These are phyloP conservation scores for Glaciozyma antarctica DNA, from an alignment of 768 basidiomycete species.

Conservation along the genomic window DNA sequence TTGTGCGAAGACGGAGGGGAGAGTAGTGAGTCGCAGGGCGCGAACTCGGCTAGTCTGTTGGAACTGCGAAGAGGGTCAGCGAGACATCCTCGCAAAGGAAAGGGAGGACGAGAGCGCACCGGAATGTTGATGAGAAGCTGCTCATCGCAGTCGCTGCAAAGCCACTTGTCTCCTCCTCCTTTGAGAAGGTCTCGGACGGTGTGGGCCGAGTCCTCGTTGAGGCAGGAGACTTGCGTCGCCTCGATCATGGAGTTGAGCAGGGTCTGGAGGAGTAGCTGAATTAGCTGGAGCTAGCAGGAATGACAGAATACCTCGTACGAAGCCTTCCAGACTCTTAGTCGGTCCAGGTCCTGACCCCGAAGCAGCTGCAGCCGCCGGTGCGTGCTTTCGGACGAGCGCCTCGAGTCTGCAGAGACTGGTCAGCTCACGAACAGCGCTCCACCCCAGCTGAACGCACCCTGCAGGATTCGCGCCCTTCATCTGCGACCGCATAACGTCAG, in stretches of 20 bases:
- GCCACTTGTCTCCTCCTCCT: conserved; percentile 44
- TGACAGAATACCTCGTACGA: conserved; percentile 4
- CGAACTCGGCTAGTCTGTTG: conserved; percentile 48
- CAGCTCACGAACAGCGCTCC: background rate
- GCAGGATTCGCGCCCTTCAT: conserved; percentile 34
- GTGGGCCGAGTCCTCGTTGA: conserved; percentile 55
- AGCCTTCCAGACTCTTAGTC: conserved; percentile 32
- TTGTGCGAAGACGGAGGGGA: conserved; percentile 37
- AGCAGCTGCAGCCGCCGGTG: conserved; percentile 10
- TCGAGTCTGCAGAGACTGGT: background rate
- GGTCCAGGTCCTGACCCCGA: background rate
- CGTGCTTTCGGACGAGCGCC: conserved; percentile 28
- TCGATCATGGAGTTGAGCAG: conserved; percentile 46
- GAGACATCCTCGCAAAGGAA: background rate
- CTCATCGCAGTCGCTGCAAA: conserved; percentile 63
- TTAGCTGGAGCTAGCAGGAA: background rate
- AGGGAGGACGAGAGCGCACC: conserved; percentile 42
- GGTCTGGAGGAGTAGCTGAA: conserved; percentile 43
- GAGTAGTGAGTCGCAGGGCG: conserved; percentile 49
- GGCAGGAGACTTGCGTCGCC: conserved; percentile 53
- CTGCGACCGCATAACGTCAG: conserved; percentile 1
- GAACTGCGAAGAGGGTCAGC: conserved; percentile 7
- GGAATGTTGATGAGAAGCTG: conserved; percentile 59
- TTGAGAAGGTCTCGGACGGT: conserved; percentile 49
- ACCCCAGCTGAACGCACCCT: background rate